Evolutionary conservation across 1,284 basidiomycete genomes (phyloP).

Genomic region (Wallemia mellicola): DNA sequence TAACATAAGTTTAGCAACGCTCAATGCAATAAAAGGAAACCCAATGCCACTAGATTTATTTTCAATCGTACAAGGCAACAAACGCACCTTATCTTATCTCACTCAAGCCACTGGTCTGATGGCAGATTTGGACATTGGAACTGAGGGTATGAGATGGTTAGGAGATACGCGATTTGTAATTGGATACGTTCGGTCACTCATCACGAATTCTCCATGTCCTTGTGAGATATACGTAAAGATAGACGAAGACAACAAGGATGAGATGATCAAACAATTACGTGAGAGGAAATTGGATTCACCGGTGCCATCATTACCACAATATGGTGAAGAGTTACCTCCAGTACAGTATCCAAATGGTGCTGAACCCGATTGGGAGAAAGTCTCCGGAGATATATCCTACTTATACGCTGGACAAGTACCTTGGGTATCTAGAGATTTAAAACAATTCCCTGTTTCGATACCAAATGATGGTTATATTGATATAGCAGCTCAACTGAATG

Average conservation of each 20-base stretch:
- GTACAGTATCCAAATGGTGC: constrained; percentile 15
- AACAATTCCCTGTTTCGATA: constrained; percentile 57
- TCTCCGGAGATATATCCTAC: constrained; percentile 14
- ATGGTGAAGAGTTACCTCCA: constrained; percentile 16
- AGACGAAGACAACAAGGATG: constrained; percentile 35
- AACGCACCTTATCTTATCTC: constrained; percentile 56
- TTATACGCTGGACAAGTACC: constrained; percentile 21
- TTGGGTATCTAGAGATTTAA: constrained; percentile 27
- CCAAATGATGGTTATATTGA: constrained; percentile 56
- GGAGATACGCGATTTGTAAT: constrained; percentile 26
- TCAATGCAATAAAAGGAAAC: constrained; percentile 65
- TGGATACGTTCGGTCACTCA: constrained; percentile 18
- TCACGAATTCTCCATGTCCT: constrained; percentile 33
- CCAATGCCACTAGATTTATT: constrained; percentile 53
- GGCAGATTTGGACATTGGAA: constrained; percentile 67
- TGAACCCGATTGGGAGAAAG: constrained; percentile 7
- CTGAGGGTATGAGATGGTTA: constrained; percentile 69
- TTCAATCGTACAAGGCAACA: constrained; percentile 37
- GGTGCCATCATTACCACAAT: constrained; percentile 7
- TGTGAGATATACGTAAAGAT: constrained; percentile 40
- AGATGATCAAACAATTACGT: constrained; percentile 27
- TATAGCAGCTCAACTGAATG: constrained; percentile 27
- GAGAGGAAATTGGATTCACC: constrained; percentile 7
- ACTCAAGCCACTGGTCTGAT: constrained; percentile 64
- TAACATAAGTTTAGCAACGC: constrained; percentile 37